phyloP scores from a whole-genome alignment of 768 basidiomycete species.

The Mycena filopes region DNA sequence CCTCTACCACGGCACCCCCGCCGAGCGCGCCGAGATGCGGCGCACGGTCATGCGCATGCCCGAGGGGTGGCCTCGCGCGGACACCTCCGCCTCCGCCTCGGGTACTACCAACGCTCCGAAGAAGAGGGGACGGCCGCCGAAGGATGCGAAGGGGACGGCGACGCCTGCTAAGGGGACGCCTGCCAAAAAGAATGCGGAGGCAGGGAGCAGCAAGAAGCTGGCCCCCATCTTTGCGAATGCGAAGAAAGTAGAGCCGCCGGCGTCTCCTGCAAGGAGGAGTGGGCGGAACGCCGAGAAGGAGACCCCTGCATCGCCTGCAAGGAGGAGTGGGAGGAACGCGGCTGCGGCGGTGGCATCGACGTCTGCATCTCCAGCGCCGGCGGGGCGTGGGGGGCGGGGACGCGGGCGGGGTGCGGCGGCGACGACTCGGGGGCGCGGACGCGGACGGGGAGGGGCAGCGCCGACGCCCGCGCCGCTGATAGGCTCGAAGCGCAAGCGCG shows the following conservation, averaged over 20 bases:
- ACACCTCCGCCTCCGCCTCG: conserved; percentile 39
- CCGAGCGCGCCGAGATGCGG: conserved; percentile 84
- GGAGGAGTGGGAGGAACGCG: neutral
- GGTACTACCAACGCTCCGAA: conserved; percentile 37
- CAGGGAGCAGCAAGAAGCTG: conserved; percentile 8
- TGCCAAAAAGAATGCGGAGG: conserved; percentile 35
- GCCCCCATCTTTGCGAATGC: no score
- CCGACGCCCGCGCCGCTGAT: conserved; percentile 27
- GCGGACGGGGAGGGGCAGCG: conserved; percentile 20
- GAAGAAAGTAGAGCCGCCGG: neutral
- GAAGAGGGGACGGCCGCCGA: no score
- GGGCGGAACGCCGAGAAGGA: neutral
- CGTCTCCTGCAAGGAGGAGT: conserved; percentile 1
- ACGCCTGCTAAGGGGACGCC: no score
- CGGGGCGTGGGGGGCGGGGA: neutral
- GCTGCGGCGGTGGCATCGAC: neutral
- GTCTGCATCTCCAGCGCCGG: neutral
- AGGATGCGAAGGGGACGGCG: no score
- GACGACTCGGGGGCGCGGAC: neutral
- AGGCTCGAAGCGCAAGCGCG: conserved; percentile 34
- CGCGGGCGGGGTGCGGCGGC: neutral
- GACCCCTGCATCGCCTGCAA: neutral
- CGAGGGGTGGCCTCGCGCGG: conserved; percentile 22
- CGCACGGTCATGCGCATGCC: conserved; percentile 60
- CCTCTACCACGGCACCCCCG: conserved; percentile 90